phyloP scores from a whole-genome alignment of 208 protist species.

The Crithidia thermophila region DNA sequence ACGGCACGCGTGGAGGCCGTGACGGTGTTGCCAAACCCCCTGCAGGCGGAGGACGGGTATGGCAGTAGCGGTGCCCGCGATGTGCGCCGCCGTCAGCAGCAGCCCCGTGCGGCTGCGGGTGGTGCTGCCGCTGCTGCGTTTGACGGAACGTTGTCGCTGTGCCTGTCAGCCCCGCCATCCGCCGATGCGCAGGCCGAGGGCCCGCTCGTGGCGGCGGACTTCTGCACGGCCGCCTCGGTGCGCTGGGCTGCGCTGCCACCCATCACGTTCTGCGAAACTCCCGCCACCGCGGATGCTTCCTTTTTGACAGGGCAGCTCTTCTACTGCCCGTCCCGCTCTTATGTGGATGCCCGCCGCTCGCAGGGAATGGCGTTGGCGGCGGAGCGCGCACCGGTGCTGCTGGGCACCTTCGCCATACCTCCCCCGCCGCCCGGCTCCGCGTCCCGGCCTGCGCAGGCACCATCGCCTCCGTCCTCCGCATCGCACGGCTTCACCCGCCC shows the following conservation, averaged over 20 bases:
- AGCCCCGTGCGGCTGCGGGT: background rate
- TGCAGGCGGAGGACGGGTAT: background rate
- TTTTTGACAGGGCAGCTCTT: constrained; percentile 7
- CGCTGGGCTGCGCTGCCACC: constrained; percentile 11
- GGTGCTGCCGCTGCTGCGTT: background rate
- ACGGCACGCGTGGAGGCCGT: constrained; percentile 8
- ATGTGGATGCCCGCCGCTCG: background rate
- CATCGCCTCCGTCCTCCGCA: background rate
- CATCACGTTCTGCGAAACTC: background rate
- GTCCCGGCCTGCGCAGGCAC: background rate
- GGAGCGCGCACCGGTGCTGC: background rate
- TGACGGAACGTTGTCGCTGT: background rate
- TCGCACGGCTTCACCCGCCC: too few relatives aligned
- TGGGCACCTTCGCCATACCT: constrained; percentile 14
- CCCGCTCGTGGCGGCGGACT: background rate
- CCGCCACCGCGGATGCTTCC: background rate
- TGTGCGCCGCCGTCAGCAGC: background rate
- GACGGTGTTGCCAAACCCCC: background rate
- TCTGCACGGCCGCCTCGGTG: constrained; percentile 2
- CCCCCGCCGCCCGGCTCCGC: background rate
- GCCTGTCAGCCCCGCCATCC: background rate
- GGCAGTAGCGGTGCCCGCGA: background rate
- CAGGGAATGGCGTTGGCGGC: background rate
- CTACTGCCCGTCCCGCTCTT: background rate
- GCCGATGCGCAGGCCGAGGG: background rate